Percentiles rank a stretch among this genome's conserved stretches.
Conservation (phyloP, 2,329 filamentous ascomycete genomes). For the Talaromyces pinophilus region DNA sequence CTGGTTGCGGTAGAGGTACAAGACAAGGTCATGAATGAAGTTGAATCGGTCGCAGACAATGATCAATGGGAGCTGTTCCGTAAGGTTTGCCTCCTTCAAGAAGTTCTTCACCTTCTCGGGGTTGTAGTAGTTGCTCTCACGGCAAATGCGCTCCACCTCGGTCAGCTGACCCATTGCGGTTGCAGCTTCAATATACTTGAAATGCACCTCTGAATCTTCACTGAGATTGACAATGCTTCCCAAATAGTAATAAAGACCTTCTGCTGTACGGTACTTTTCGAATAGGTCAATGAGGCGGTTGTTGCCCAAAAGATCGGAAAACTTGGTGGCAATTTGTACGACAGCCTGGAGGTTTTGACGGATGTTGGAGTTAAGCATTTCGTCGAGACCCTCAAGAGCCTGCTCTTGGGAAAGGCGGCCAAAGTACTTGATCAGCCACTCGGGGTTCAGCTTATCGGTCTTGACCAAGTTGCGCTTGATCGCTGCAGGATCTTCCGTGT, state of each 20-base stretch:
- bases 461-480: constrained; percentile 89
- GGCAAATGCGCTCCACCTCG: constrained; percentile 95
- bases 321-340: constrained; percentile 95
- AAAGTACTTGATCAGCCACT: constrained; percentile 92
- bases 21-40: constrained; percentile 93
- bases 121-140: constrained; percentile 88
- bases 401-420: constrained; percentile 94
- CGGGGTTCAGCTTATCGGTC: constrained; percentile 80
- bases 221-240: constrained; percentile 97
- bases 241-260: constrained; percentile 97
- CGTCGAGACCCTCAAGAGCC: constrained; percentile 88
- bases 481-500: constrained; percentile 84
- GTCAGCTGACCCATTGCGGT: constrained; percentile 91
- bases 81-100: constrained; percentile 90
- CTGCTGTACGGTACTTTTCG: constrained; percentile 95
- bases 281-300: constrained; percentile 86
- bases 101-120: constrained; percentile 98
- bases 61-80: constrained; percentile 92
- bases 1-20: constrained; percentile 98
- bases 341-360: constrained; percentile 95
- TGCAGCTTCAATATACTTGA: constrained; percentile 99
- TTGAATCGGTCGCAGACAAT: constrained; percentile 99
- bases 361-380: constrained; percentile 95
- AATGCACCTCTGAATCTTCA: constrained; percentile 92
- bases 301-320: constrained; percentile 91